Conservation (phyloP, 1,284 basidiomycete species). For the Somion occarium region DNA sequence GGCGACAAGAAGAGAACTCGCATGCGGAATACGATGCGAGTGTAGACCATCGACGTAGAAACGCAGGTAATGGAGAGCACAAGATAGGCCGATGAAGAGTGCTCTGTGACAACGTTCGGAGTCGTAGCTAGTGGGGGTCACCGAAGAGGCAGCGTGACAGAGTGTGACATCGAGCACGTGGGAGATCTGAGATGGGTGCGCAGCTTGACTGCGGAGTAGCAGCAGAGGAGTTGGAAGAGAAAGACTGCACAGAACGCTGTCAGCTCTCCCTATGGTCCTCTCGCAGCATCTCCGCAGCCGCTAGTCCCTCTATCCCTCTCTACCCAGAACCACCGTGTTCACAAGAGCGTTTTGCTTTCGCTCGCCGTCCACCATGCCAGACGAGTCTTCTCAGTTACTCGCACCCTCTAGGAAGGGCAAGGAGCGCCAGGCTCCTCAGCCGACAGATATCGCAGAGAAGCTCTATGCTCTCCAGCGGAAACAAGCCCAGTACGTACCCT, state of each 20-base stretch:
- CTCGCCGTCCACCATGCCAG: constrained; percentile 19
- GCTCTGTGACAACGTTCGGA: neutral
- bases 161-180: neutral
- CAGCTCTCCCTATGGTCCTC: constrained; percentile 15
- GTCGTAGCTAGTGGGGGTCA: neutral
- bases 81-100: neutral
- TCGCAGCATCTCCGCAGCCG: constrained; percentile 24
- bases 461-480: constrained; percentile 61
- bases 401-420: constrained; percentile 28
- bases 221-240: neutral
- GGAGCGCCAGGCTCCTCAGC: constrained; percentile 32
- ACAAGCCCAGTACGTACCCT: constrained; percentile 50
- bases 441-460: constrained; percentile 63
- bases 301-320: constrained; percentile 13
- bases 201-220: neutral
- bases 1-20: no score
- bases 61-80: neutral
- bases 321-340: constrained; percentile 6
- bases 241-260: neutral
- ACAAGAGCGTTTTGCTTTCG: constrained; percentile 11
- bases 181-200: constrained; percentile 6
- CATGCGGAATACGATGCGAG: no score
- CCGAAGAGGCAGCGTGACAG: neutral
- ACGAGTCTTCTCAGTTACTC: constrained; percentile 16
- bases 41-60: no score